A percentile compares a stretch with the other conserved stretches of the same genome.
Evolutionary conservation across 2,329 filamentous ascomycete genomes (phyloP).

Genomic region (Aquanectria penicillioides): DNA sequence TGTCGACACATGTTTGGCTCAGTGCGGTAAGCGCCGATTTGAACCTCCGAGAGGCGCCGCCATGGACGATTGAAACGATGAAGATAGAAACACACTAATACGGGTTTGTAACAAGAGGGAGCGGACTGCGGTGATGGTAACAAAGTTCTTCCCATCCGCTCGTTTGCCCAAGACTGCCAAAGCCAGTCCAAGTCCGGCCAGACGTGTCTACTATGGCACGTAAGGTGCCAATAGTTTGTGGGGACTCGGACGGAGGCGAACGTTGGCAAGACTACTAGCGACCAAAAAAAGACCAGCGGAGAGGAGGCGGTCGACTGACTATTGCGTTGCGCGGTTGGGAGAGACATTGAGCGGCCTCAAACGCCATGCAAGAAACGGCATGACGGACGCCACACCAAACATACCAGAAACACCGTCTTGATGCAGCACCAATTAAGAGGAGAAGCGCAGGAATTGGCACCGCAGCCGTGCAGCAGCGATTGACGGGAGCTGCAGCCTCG

Average conservation of each 20-base stretch:
- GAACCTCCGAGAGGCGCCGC: slow-evolving; percentile 29
- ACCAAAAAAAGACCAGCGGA: neutral
- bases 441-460: neutral
- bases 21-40: slow-evolving; percentile 38
- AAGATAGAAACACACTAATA: neutral
- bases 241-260: slow-evolving; percentile 8
- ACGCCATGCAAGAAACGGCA: slow-evolving; percentile 34
- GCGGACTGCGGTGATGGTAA: too few relatives aligned
- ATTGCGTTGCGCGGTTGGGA: slow-evolving; percentile 13
- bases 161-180: too few relatives aligned
- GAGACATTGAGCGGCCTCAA: slow-evolving; percentile 29
- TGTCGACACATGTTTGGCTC: slow-evolving; percentile 11
- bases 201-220: too few relatives aligned
- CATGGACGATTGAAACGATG: neutral
- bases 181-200: too few relatives aligned
- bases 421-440: neutral
- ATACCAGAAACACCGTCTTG: slow-evolving; percentile 12
- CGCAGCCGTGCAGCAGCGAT: slow-evolving; percentile 10
- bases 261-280: slow-evolving; percentile 17
- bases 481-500: slow-evolving; percentile 4
- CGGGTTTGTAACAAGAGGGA: neutral
- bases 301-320: neutral
- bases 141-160: too few relatives aligned
- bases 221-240: slow-evolving; percentile 1
- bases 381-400: slow-evolving; percentile 31